phyloP scores from a whole-genome alignment of 2,329 filamentous ascomycete genomes.

The Aspergillus glaucus region DNA sequence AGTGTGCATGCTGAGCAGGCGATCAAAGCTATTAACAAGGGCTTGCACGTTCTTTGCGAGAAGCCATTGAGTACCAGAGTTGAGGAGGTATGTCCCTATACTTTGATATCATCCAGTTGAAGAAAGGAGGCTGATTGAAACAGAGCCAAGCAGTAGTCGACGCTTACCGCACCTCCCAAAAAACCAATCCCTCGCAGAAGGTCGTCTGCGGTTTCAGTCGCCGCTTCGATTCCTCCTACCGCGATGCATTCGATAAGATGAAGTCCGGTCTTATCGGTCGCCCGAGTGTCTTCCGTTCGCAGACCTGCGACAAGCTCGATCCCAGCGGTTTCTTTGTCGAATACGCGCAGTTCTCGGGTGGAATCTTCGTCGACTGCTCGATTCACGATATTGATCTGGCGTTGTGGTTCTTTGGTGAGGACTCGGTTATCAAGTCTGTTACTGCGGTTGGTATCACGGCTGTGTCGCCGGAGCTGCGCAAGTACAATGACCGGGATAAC shows the following conservation, averaged over 20 bases:
- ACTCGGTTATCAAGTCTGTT: conserved; percentile 48
- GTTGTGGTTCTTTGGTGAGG: conserved; percentile 54
- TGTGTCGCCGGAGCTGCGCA: conserved; percentile 48
- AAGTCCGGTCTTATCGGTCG: conserved; percentile 50
- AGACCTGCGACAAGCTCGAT: conserved; percentile 60
- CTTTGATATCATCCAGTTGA: background rate
- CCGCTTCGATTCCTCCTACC: conserved; percentile 59
- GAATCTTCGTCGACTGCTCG: conserved; percentile 62
- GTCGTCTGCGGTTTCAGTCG: conserved; percentile 59
- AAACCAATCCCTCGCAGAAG: conserved; percentile 47
- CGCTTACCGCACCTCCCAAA: conserved; percentile 40
- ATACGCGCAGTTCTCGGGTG: conserved; percentile 58
- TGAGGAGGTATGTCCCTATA: background rate
- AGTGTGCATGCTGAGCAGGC: conserved; percentile 51
- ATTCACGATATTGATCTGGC: conserved; percentile 62
- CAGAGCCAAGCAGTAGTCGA: conserved; percentile 54
- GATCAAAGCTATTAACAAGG: conserved; percentile 48
- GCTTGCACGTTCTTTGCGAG: conserved; percentile 52
- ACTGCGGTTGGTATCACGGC: conserved; percentile 50
- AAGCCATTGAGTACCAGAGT: conserved; percentile 45
- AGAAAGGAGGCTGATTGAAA: background rate
- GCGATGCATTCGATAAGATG: conserved; percentile 49
- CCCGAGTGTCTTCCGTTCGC: conserved; percentile 53
- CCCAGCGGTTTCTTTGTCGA: conserved; percentile 58
- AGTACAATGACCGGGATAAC: conserved; percentile 54